A percentile compares a stretch with the other conserved stretches of the same genome.
Evolutionary conservation across 163 green algal species (phyloP).

Genomic region (Scenedesmus sp.): DNA sequence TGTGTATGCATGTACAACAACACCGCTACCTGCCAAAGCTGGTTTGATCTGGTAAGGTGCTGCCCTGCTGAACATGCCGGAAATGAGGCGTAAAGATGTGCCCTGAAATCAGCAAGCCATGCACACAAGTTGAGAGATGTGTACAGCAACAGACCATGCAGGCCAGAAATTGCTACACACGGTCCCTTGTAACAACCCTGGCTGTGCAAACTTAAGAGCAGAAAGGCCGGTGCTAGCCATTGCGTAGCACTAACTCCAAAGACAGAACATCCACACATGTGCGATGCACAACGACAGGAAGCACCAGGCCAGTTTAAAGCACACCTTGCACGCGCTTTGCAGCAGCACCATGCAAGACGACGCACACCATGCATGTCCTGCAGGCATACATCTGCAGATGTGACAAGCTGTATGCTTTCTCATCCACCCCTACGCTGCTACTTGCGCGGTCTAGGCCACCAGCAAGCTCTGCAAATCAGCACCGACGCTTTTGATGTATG

Average conservation of each 20-base stretch:
- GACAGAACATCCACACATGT: neutral
- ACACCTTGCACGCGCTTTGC: neutral
- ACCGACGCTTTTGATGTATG: too few species aligned
- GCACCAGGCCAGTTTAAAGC: neutral
- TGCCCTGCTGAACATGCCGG: neutral
- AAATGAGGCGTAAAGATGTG: too few species aligned
- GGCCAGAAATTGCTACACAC: neutral
- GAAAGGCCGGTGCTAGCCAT: neutral
- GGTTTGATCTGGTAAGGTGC: neutral
- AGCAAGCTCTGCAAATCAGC: too few species aligned
- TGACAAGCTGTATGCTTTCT: too few species aligned
- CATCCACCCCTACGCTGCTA: too few species aligned
- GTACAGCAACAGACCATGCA: neutral
- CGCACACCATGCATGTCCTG: neutral
- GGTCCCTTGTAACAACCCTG: neutral
- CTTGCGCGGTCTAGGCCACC: too few species aligned
- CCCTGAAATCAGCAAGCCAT: neutral
- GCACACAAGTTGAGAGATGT: neutral
- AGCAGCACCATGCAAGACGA: too few species aligned
- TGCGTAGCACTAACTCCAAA: neutral
- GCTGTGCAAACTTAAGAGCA: too few species aligned
- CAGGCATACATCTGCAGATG: too few species aligned
- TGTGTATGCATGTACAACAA: neutral
- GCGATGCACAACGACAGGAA: neutral
- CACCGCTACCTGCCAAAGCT: neutral